A percentile compares a stretch with the other conserved stretches of the same genome.
Evolutionary conservation across 306 rosid species (phyloP).

Genomic region (Dicorynia guianensis): DNA sequence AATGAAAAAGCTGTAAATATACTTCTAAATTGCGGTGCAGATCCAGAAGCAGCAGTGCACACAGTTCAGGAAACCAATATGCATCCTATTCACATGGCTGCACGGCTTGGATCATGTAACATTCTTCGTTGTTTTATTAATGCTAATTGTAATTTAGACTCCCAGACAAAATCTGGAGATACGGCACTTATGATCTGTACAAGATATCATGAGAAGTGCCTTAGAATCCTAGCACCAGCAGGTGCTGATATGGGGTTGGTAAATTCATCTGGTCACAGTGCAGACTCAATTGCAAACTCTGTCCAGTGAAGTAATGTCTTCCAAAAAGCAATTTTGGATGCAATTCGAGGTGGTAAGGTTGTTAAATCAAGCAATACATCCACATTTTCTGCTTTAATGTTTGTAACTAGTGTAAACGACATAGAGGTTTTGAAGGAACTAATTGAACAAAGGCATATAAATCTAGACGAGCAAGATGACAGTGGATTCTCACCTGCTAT

Average conservation of each 20-base stretch:
- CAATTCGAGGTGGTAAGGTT: slow-evolving; percentile 43
- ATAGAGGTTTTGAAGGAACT: slow-evolving; percentile 57
- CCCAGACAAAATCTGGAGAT: slow-evolving; percentile 56
- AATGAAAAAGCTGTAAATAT: slow-evolving; percentile 51
- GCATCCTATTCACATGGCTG: slow-evolving; percentile 58
- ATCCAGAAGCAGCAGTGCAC: slow-evolving; percentile 44
- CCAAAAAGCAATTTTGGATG: slow-evolving; percentile 44
- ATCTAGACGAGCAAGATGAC: slow-evolving; percentile 62
- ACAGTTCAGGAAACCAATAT: slow-evolving; percentile 45
- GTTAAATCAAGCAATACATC: slow-evolving; percentile 52
- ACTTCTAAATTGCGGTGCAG: slow-evolving; percentile 47
- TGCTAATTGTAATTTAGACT: slow-evolving; percentile 53
- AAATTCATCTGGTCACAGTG: slow-evolving; percentile 52
- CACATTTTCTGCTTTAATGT: slow-evolving; percentile 51
- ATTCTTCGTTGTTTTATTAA: slow-evolving; percentile 49
- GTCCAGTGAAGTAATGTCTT: slow-evolving; percentile 52
- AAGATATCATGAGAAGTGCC: slow-evolving; percentile 51
- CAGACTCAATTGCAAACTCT: slow-evolving; percentile 52
- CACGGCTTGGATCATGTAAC: slow-evolving; percentile 45
- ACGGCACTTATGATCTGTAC: slow-evolving; percentile 60
- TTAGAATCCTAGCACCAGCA: slow-evolving; percentile 56
- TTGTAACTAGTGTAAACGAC: slow-evolving; percentile 51
- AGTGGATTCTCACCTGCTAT: slow-evolving; percentile 69
- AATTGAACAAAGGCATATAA: slow-evolving; percentile 33
- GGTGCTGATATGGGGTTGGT: slow-evolving; percentile 67